Evolutionary conservation across 345 rosid species (phyloP).

Genomic region (Aurinia saxatilis): DNA sequence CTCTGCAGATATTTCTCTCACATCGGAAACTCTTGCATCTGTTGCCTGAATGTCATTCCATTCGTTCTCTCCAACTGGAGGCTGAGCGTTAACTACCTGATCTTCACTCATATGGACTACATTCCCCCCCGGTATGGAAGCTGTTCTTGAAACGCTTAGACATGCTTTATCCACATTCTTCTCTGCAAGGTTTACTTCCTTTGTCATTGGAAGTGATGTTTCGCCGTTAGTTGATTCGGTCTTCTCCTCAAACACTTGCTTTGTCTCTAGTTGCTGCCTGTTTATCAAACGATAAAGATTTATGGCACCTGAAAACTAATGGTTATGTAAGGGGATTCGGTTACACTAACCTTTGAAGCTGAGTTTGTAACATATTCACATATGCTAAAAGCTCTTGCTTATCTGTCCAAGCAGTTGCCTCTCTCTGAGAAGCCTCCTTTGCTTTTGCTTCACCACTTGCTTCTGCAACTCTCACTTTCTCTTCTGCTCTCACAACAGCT

Average conservation of each 20-base stretch:
- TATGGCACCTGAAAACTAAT: background rate
- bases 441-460: constrained; percentile 71
- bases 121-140: constrained; percentile 27
- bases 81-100: constrained; percentile 37
- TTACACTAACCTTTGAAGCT: constrained; percentile 71
- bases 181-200: constrained; percentile 44
- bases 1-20: constrained; percentile 61
- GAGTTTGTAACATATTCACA: constrained; percentile 68
- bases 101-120: constrained; percentile 53
- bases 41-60: constrained; percentile 95
- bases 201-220: constrained; percentile 47
- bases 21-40: constrained; percentile 68
- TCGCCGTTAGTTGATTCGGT: constrained; percentile 40
- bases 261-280: constrained; percentile 76
- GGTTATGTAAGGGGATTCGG: background rate
- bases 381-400: constrained; percentile 91
- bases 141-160: constrained; percentile 54
- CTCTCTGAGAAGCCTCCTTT: constrained; percentile 71
- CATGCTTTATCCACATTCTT: constrained; percentile 89
- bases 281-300: background rate
- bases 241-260: constrained; percentile 82
- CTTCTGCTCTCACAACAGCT: constrained; percentile 87
- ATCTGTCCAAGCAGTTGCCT: constrained; percentile 60
- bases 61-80: constrained; percentile 54
- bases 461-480: constrained; percentile 78